phyloP scores from a whole-genome alignment of 345 rosid species.

The Abelmoschus esculentus region DNA sequence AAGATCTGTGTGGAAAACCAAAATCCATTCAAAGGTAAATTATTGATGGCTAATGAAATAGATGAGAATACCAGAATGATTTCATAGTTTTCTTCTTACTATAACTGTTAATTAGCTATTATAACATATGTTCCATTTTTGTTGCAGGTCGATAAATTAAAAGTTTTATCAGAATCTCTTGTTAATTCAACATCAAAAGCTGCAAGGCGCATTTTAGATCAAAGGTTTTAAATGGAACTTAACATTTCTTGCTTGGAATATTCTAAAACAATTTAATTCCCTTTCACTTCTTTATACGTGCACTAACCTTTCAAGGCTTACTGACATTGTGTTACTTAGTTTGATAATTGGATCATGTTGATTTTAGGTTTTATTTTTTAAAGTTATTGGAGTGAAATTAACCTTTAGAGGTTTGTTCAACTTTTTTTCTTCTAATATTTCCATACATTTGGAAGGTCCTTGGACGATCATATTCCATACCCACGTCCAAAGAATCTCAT shows the following conservation, averaged over 20 bases:
- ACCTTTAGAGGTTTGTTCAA: background rate
- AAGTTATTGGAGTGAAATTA: background rate
- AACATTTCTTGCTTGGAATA: background rate
- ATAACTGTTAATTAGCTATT: background rate
- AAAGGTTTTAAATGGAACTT: conserved; percentile 46
- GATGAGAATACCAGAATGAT: background rate
- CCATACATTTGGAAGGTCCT: background rate
- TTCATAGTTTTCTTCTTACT: background rate
- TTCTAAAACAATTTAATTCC: background rate
- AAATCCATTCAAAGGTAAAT: background rate
- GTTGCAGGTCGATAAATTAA: conserved; percentile 73
- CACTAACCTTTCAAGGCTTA: background rate
- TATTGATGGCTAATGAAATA: background rate
- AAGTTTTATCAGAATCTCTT: conserved; percentile 76
- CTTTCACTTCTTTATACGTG: background rate
- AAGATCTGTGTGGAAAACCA: background rate
- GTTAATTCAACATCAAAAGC: conserved; percentile 63
- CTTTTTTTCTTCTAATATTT: background rate
- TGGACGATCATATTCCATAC: background rate
- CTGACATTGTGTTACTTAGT: background rate
- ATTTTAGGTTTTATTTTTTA: too few species aligned
- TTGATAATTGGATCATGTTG: background rate
- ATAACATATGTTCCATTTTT: conserved; percentile 5
- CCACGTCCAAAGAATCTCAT: background rate
- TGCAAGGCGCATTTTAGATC: conserved; percentile 66